Evolutionary conservation across 805 yeast genomes (phyloP), one percentile per base, ranked within the genome.

Genomic region (Wickerhamiella qilinensis): DNA sequence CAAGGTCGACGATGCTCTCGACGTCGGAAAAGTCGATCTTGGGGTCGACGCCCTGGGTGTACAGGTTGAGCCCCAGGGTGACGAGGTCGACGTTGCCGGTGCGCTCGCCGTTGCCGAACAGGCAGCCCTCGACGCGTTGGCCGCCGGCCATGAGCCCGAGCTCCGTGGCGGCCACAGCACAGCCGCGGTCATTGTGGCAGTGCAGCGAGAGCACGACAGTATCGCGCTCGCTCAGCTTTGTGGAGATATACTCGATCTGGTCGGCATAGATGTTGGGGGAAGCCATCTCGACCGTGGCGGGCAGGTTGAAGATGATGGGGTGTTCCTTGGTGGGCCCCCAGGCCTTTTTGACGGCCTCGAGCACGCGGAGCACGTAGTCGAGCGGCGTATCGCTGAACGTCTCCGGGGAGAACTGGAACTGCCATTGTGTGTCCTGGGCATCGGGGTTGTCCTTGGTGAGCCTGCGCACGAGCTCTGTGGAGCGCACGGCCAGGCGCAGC

Each of bases 101-200:
- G 57, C 93, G 73, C 63, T 80, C 93, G 48, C 93, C 91, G 52
- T 80, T 80, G 37, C 91, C 93, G 50, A 80, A 80, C 35, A 80
- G 60, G 60, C 88, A 80, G 18, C 93, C 93, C 59, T 80, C 93
- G 20, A 80, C 80, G 57, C 93, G 71, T 56, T 80, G 84, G n/a
- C 84, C 93, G 38, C 93, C 93, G 2, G 84, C 93, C 58, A 80
- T 52, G 52, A 74, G 76, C 34, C 81, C 93, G 40, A 80, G 67
- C 58, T 80, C 93, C 3, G 85, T 77, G 27, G 91, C 91, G 9
- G 88, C 91, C n/a, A 80, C 86, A 12, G 81, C 86, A 56, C 88
- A 79, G 18, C 93, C 93, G 52, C 93, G 69, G 59, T 80, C 91
- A 49, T 80, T 80, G 59, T 80, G 93, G 24, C 84, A 81, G 56